phyloP scores from a whole-genome alignment of 805 yeast species.

The Saccharomycopsis fibuligera region DNA sequence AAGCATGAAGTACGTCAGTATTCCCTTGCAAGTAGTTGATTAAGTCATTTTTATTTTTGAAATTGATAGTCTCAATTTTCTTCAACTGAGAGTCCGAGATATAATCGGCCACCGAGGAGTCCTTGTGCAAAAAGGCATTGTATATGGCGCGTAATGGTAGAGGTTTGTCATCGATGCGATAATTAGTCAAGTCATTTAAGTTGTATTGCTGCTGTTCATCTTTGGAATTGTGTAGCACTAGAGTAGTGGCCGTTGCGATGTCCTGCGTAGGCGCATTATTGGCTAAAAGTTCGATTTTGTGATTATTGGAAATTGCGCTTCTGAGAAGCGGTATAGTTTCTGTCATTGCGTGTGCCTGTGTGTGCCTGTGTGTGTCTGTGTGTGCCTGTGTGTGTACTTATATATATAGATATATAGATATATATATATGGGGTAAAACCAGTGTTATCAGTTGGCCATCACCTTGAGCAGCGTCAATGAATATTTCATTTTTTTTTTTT shows the following conservation, averaged over 20 bases:
- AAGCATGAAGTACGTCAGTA: slow-evolving; percentile 41
- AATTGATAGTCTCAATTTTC: slow-evolving; percentile 64
- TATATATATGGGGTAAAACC: no score
- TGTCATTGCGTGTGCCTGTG: no score
- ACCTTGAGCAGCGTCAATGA: no score
- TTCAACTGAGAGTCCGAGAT: slow-evolving; percentile 62
- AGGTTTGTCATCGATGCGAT: not conserved
- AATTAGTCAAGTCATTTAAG: not conserved
- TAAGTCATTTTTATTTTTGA: slow-evolving; percentile 79
- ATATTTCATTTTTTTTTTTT: no score
- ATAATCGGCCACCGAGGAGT: slow-evolving; percentile 75
- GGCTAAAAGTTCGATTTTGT: not conserved
- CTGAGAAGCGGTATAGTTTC: no score
- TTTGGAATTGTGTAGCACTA: not conserved
- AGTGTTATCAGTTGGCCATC: no score
- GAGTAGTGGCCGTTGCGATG: not conserved
- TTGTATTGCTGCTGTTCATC: not conserved
- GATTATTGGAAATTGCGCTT: not conserved
- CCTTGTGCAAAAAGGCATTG: slow-evolving; percentile 74
- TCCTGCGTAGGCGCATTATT: not conserved
- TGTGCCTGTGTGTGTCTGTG: no score
- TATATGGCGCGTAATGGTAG: slow-evolving; percentile 48
- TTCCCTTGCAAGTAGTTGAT: slow-evolving; percentile 75
- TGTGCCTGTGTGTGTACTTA: no score
- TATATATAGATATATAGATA: no score